Base-by-base conservation (phyloP, 2,329 filamentous ascomycete species). In the Calonectria hongkongensis region DNA sequence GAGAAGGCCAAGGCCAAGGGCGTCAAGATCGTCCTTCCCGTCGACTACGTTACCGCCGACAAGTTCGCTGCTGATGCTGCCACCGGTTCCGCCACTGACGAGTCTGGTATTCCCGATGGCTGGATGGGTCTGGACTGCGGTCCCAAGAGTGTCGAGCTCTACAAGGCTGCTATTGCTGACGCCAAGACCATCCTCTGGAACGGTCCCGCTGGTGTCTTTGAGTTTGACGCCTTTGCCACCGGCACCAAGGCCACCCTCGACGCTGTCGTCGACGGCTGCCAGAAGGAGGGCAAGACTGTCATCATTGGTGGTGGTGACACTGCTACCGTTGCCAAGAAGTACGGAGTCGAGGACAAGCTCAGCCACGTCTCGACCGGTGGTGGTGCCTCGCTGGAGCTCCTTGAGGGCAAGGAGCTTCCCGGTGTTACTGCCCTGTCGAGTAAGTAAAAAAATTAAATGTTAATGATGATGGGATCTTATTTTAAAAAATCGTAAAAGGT, bases 121-220 rank as follows among this genome's bases (percentile, higher is more conserved):
- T 98, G 94, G 95, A 96, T 98, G 95, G 97, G 97, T 83, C 93
- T 99, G 62, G 97, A 99, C 88, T 97, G 95, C 83, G 97, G 97
- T 72, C 90, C 93, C 77, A 93, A 98, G 92, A 96, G 93, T 78
- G 90, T 97, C 82, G 91, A 95, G 88, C 91, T 97, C 70, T 98
- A 94, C 92, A 92, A 96, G 89, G 88, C 93, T 83, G 92, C 96
- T 79, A 98, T 99, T 79, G 89, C 90, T 78, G 92, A 96, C 82
- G 92, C 96, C 77, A 92, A 98, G 91, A 99, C 97, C 70, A 98
- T 99, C 85, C 94, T 99, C 76, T 99, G 97, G 97, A 99, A 99
- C 89, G 97, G 97, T 70, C 97, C 97, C 68, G 93, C 96, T 18
- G 97, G 97, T 85, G 97, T 99, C 79, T 99, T 99, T 82, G 97